Evolutionary conservation across 768 basidiomycete genomes (phyloP).

Genomic region (Hemileccinum impolitum): DNA sequence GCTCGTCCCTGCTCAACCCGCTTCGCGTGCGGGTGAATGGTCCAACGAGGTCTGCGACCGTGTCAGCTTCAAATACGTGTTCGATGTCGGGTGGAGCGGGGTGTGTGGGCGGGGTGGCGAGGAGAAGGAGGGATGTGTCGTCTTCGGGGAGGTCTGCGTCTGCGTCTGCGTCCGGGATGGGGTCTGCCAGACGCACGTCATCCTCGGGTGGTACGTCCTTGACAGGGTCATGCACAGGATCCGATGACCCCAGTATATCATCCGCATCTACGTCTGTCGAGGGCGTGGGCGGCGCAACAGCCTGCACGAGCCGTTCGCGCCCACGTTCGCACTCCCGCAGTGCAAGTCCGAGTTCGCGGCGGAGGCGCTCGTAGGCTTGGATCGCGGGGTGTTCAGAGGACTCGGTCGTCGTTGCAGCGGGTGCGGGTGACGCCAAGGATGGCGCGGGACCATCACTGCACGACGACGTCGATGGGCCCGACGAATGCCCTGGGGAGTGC

Average conservation of each 20-base stretch:
- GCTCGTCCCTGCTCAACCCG: conserved; percentile 69
- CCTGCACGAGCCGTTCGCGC: conserved; percentile 55
- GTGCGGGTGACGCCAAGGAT: too few species aligned
- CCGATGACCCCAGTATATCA: conserved; percentile 5
- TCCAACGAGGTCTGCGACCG: conserved; percentile 8
- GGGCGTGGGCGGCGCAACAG: conserved; percentile 46
- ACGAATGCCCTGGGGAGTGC: conserved; percentile 9
- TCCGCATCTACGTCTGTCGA: conserved; percentile 47
- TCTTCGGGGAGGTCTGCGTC: conserved; percentile 35
- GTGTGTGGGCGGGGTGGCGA: too few species aligned
- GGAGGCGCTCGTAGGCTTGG: conserved; percentile 69
- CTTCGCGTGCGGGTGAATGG: conserved; percentile 55
- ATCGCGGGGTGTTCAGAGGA: conserved; percentile 47
- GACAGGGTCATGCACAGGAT: too few species aligned
- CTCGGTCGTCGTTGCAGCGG: too few species aligned
- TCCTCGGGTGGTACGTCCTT: too few species aligned
- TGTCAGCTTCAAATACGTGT: conserved; percentile 79
- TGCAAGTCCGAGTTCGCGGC: conserved; percentile 74
- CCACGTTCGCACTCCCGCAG: conserved; percentile 82
- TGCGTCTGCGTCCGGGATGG: background rate
- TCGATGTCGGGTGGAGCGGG: conserved; percentile 65
- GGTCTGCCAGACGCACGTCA: too few species aligned
- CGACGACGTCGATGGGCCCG: conserved; percentile 20
- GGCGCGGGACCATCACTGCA: conserved; percentile 2
- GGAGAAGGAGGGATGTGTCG: conserved; percentile 43